Conservation (phyloP, 352 stramenopile species). For the Phytophthora syringae region DNA sequence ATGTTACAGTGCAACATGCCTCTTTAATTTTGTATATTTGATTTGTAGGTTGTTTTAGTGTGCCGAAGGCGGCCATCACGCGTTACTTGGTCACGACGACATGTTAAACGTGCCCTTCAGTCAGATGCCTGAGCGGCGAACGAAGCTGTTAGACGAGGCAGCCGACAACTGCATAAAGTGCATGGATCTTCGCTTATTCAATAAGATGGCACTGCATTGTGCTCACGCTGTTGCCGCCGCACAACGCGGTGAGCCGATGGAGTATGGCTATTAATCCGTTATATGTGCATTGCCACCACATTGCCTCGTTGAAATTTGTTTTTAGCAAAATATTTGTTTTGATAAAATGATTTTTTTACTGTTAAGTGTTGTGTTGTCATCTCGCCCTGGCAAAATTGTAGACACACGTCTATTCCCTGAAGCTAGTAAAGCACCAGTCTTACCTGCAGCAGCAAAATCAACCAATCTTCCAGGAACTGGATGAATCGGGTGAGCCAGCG, state of each 20-base stretch:
- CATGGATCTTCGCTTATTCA: background rate
- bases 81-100: background rate
- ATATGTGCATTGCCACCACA: background rate
- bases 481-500: background rate
- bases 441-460: background rate
- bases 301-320: too few relatives aligned
- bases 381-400: too few relatives aligned
- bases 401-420: constrained; percentile 7
- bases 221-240: background rate
- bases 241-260: constrained; percentile 4
- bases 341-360: too few relatives aligned
- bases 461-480: background rate
- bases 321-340: too few relatives aligned
- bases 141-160: background rate
- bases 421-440: background rate
- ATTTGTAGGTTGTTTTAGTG: background rate
- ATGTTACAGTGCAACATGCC: too few relatives aligned
- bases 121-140: background rate
- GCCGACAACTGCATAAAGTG: background rate
- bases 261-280: constrained; percentile 1
- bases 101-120: background rate
- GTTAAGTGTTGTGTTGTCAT: too few relatives aligned
- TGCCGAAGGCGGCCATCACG: background rate
- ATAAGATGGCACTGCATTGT: background rate
- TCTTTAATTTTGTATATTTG: too few relatives aligned